Percentiles rank a stretch among this genome's conserved stretches.
Evolutionary conservation across 2,329 filamentous ascomycete genomes (phyloP).

Genomic region (Aotearoamyces nothofagi): DNA sequence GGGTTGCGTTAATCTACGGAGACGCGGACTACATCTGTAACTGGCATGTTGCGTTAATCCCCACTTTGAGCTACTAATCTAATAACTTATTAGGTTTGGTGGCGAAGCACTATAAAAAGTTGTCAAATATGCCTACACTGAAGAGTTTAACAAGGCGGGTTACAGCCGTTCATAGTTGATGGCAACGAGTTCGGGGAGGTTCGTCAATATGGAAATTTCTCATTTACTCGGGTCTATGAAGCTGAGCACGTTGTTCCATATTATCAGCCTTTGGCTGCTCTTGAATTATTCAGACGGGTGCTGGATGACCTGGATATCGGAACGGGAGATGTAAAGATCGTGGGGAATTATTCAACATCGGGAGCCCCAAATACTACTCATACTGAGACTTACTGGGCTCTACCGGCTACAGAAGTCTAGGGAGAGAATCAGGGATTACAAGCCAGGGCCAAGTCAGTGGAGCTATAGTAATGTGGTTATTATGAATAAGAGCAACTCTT

Average conservation of each 20-base stretch:
- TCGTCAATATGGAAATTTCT: conserved; percentile 38
- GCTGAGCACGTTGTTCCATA: conserved; percentile 12
- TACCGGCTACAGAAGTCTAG: too few species aligned
- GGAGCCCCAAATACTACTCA: conserved; percentile 10
- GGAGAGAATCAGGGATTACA: too few species aligned
- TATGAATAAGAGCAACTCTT: too few species aligned
- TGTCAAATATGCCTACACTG: conserved; percentile 26
- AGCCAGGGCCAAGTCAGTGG: too few species aligned
- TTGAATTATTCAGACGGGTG: conserved; percentile 16
- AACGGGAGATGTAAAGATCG: conserved; percentile 24
- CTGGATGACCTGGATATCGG: conserved; percentile 19
- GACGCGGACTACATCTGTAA: conserved; percentile 29
- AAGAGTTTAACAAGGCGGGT: conserved; percentile 34
- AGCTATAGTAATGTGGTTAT: too few species aligned
- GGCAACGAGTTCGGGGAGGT: conserved; percentile 38
- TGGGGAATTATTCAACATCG: conserved; percentile 9
- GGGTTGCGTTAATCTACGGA: conserved; percentile 38
- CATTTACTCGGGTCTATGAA: conserved; percentile 14
- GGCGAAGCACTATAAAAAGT: conserved; percentile 40
- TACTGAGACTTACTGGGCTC: conserved; percentile 8
- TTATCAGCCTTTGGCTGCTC: conserved; percentile 12
- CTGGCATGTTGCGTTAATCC: background rate
- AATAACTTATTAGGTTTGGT: conserved; percentile 26
- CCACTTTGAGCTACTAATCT: too few species aligned
- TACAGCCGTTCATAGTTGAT: conserved; percentile 41